These are phyloP conservation scores for Cercospora zeina DNA, from an alignment of 2,329 filamentous ascomycete genomes.

Conservation along the genomic window DNA sequence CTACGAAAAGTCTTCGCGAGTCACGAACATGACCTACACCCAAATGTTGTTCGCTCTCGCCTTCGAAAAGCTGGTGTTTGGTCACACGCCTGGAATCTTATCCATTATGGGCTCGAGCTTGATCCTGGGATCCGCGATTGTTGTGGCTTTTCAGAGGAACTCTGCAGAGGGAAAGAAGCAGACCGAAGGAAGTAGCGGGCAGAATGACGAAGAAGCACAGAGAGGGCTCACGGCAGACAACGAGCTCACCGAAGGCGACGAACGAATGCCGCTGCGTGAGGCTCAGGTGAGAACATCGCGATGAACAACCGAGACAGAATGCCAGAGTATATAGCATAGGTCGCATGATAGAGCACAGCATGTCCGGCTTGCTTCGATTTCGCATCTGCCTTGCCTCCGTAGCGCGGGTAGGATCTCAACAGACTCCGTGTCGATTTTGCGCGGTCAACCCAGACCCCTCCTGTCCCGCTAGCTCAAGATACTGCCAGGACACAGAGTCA, in stretches of 20 bases:
- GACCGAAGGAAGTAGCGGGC: conserved; percentile 14
- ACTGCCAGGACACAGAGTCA: neutral
- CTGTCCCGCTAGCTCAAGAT: neutral
- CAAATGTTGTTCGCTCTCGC: conserved; percentile 69
- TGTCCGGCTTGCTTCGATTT: neutral
- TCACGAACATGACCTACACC: conserved; percentile 67
- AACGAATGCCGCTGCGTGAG: neutral
- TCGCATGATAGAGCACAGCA: neutral
- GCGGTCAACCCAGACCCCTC: neutral
- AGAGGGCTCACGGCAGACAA: conserved; percentile 28
- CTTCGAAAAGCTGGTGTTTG: conserved; percentile 65
- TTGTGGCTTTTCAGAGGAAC: conserved; percentile 59
- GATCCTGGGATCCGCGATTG: conserved; percentile 66
- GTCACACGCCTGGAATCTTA: conserved; percentile 57
- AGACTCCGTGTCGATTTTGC: neutral
- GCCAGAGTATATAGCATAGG: neutral
- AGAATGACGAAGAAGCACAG: conserved; percentile 33
- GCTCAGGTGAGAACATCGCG: neutral
- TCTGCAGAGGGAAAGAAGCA: conserved; percentile 17
- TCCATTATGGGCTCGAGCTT: conserved; percentile 63
- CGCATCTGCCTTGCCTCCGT: neutral
- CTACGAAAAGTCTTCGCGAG: conserved; percentile 64
- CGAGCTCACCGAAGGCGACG: conserved; percentile 1
- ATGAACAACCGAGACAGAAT: neutral
- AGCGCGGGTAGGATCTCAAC: neutral